phyloP scores from a whole-genome alignment of 1,139 yeast genomes.

The Candida mesenterica region DNA sequence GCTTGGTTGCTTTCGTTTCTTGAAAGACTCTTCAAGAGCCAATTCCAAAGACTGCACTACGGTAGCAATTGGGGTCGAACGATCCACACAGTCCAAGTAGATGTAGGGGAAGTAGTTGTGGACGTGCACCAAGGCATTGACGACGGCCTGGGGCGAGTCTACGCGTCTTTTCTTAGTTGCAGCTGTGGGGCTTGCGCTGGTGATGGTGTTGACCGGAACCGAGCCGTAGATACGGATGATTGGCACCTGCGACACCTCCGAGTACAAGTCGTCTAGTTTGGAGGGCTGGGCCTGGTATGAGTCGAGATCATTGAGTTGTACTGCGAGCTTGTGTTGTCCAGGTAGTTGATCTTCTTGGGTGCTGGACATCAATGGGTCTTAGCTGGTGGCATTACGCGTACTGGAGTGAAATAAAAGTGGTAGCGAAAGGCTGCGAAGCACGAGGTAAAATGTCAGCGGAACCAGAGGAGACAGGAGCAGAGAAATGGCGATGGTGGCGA shows the following conservation, averaged over 20 bases:
- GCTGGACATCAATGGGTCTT: too few species aligned
- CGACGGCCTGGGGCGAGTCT: constrained; percentile 5
- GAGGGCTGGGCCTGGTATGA: constrained; percentile 51
- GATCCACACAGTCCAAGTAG: constrained; percentile 49
- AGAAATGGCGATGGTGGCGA: too few species aligned
- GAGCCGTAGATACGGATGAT: constrained; percentile 76
- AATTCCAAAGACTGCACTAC: constrained; percentile 9
- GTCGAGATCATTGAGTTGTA: constrained; percentile 62
- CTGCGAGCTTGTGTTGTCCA: constrained; percentile 9
- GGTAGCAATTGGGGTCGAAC: constrained; percentile 1
- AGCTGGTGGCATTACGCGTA: too few species aligned
- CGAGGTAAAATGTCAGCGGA: too few species aligned
- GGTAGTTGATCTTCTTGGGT: too few species aligned
- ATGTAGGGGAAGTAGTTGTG: constrained; percentile 87
- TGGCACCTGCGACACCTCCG: constrained; percentile 57
- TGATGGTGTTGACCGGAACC: constrained; percentile 11
- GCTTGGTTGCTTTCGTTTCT: constrained; percentile 8
- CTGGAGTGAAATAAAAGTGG: too few species aligned
- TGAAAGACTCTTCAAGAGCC: constrained; percentile 11
- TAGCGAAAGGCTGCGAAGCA: too few species aligned
- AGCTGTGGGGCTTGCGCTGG: constrained; percentile 6
- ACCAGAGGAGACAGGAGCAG: too few species aligned
- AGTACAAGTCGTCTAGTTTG: constrained; percentile 31
- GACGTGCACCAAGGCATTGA: constrained; percentile 54
- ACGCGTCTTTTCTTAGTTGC: constrained; percentile 4